Evolutionary conservation across 1,284 basidiomycete species (phyloP).

Genomic region (Malassezia equina): DNA sequence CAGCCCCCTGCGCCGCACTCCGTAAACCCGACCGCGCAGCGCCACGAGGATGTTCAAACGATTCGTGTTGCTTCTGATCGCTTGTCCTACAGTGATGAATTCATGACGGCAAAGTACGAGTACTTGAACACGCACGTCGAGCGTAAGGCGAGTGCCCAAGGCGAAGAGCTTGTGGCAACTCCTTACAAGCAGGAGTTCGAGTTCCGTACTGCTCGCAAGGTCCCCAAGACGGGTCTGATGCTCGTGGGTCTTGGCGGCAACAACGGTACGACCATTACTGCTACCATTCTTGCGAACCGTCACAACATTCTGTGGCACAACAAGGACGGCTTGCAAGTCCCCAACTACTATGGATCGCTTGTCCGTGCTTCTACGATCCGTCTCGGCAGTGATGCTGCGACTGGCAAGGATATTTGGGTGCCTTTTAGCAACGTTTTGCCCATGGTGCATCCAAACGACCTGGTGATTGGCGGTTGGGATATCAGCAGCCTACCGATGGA

Average conservation of each 20-base stretch:
- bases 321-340: conserved; percentile 80
- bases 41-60: conserved; percentile 41
- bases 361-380: conserved; percentile 89
- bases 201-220: conserved; percentile 80
- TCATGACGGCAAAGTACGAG: conserved; percentile 40
- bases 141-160: conserved; percentile 31
- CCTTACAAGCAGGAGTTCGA: conserved; percentile 52
- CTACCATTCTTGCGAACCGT: conserved; percentile 89
- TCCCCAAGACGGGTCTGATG: conserved; percentile 89
- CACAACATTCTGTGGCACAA: conserved; percentile 92
- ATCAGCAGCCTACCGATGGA: conserved; percentile 78
- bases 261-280: conserved; percentile 88
- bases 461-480: conserved; percentile 95
- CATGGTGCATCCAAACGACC: conserved; percentile 97
- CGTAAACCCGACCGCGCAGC: conserved; percentile 44
- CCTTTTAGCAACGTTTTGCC: conserved; percentile 87
- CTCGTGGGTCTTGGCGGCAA: conserved; percentile 95
- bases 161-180: conserved; percentile 41
- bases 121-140: conserved; percentile 47
- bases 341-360: conserved; percentile 69
- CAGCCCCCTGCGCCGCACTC: conserved; percentile 19
- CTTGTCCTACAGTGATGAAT: conserved; percentile 36
- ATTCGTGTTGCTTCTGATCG: conserved; percentile 45
- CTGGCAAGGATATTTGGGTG: conserved; percentile 83
- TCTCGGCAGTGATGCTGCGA: conserved; percentile 70